Conservation (phyloP, 352 stramenopile genomes). For the Globisporangium lucens region DNA sequence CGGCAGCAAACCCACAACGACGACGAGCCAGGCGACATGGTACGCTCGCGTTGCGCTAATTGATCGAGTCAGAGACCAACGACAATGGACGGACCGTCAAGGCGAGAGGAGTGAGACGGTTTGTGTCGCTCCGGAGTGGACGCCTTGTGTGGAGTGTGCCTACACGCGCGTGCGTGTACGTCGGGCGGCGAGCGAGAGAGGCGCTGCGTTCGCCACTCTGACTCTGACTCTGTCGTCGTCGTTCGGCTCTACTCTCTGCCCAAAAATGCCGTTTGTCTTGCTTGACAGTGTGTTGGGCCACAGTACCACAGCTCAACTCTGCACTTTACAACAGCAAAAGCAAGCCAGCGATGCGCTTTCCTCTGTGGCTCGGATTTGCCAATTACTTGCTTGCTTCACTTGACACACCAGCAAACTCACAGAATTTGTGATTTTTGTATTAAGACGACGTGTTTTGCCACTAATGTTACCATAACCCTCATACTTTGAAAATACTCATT, state of each 20-base stretch:
- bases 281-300: not conserved
- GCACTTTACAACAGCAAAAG: no score
- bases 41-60: not conserved
- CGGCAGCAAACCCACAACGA: slow-evolving; percentile 2
- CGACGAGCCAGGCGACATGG: slow-evolving; percentile 3
- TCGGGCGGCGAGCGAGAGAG: not conserved
- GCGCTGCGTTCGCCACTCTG: not conserved
- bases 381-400: no score
- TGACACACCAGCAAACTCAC: no score
- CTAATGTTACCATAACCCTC: no score
- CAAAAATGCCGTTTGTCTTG: not conserved
- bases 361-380: no score
- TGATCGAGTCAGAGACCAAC: not conserved
- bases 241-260: not conserved
- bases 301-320: no score
- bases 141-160: not conserved
- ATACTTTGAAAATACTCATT: no score
- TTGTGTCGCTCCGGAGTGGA: not conserved
- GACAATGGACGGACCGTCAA: not conserved
- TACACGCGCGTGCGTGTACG: not conserved
- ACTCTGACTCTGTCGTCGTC: not conserved
- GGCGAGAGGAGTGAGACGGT: not conserved
- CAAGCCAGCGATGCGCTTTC: no score
- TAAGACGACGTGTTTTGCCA: no score
- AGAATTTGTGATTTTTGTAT: no score